A percentile compares a stretch with the other conserved stretches of the same genome.
phyloP scores from a whole-genome alignment of 2,329 filamentous ascomycete species.

The Phialemoniopsis sp. region DNA sequence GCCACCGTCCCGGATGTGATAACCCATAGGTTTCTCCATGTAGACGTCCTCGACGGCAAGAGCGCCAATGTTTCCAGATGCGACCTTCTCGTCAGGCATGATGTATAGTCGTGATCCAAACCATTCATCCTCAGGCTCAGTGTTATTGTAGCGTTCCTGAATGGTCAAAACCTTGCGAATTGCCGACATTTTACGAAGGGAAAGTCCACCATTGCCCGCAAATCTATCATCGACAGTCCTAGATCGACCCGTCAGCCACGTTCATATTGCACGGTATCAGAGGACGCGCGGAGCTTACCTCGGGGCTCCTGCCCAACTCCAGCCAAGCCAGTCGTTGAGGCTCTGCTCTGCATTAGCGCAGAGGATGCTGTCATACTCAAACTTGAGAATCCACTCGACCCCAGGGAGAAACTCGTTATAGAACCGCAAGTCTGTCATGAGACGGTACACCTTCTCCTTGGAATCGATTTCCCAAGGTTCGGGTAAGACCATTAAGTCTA shows the following conservation, averaged over 20 bases:
- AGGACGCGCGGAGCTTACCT: slow-evolving; percentile 25
- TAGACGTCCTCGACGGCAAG: slow-evolving; percentile 47
- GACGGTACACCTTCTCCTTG: slow-evolving; percentile 42
- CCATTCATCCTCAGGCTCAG: slow-evolving; percentile 52
- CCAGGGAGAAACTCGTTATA: slow-evolving; percentile 46
- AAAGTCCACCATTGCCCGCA: slow-evolving; percentile 50
- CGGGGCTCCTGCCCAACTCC: slow-evolving; percentile 49
- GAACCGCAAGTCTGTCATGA: slow-evolving; percentile 46
- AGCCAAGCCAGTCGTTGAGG: slow-evolving; percentile 50
- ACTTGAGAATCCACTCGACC: slow-evolving; percentile 51
- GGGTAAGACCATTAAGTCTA: slow-evolving; percentile 45
- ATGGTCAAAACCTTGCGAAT: slow-evolving; percentile 42
- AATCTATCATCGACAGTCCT: slow-evolving; percentile 37
- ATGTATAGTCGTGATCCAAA: slow-evolving; percentile 43
- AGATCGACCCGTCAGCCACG: slow-evolving; percentile 2
- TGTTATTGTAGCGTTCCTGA: slow-evolving; percentile 45
- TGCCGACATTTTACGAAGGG: slow-evolving; percentile 46
- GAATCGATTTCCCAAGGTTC: slow-evolving; percentile 39
- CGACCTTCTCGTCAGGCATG: slow-evolving; percentile 43
- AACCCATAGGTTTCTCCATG: slow-evolving; percentile 48
- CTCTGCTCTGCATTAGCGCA: slow-evolving; percentile 48
- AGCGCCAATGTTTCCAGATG: slow-evolving; percentile 31
- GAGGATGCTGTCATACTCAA: slow-evolving; percentile 51
- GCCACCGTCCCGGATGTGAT: slow-evolving; percentile 43
- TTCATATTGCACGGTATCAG: not conserved